Percentiles rank a stretch among this genome's conserved stretches.
phyloP scores from a whole-genome alignment of 169 alveolate genomes.

The Toxoplasma gondii region DNA sequence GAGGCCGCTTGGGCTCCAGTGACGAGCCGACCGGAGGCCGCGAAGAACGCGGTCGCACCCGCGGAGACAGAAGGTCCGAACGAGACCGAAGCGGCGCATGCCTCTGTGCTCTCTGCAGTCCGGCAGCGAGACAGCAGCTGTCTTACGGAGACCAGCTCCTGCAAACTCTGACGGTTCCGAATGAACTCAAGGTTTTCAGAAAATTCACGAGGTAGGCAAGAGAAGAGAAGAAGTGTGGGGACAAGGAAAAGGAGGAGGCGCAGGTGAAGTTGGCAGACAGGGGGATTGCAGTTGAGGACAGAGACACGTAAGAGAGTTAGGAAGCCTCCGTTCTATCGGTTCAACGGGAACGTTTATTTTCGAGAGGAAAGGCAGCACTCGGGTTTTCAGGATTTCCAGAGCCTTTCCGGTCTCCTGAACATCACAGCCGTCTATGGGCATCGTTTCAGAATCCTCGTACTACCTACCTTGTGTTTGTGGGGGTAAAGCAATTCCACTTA shows the following conservation, averaged over 20 bases:
- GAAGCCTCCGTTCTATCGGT: no score
- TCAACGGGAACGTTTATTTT: no score
- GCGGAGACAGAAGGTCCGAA: background rate
- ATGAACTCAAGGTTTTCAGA: background rate
- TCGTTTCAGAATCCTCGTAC: no score
- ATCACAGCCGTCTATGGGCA: no score
- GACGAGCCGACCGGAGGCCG: background rate
- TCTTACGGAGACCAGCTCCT: slow-evolving; percentile 27
- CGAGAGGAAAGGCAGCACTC: no score
- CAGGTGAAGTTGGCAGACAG: background rate
- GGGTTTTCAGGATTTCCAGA: no score
- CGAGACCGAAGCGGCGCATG: background rate
- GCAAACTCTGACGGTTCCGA: background rate
- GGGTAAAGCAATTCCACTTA: no score
- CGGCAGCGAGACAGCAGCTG: background rate
- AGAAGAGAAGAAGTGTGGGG: background rate
- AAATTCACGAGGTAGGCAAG: background rate
- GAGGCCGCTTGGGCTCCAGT: background rate
- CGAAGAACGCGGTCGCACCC: background rate
- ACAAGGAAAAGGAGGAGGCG: background rate
- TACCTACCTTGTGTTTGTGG: no score
- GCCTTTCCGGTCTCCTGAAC: no score
- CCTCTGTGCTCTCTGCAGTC: slow-evolving; percentile 2
- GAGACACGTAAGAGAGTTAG: background rate
- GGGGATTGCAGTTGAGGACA: background rate